These are phyloP conservation scores for Saturnispora gosingensis DNA, from an alignment of 805 yeast species.

Conservation along the genomic window DNA sequence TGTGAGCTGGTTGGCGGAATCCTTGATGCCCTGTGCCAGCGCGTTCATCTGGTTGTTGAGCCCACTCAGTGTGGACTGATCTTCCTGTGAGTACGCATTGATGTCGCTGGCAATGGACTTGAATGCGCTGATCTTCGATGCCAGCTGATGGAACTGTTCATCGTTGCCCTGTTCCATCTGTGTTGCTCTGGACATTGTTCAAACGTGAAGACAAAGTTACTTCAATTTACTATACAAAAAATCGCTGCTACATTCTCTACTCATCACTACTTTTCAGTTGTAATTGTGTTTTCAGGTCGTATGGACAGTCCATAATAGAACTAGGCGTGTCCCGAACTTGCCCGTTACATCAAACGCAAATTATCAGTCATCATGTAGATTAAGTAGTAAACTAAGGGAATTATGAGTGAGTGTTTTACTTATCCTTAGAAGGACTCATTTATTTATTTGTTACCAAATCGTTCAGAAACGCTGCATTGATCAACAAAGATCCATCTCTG, in stretches of 20 bases:
- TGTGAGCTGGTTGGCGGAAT: slow-evolving; percentile 42
- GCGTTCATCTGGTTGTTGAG: slow-evolving; percentile 43
- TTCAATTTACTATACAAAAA: neutral
- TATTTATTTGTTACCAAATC: neutral
- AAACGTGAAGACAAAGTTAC: neutral
- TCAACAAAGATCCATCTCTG: neutral
- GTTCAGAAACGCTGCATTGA: neutral
- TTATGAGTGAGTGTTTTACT: neutral
- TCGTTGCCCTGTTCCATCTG: slow-evolving; percentile 43
- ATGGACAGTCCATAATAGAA: slow-evolving; percentile 20
- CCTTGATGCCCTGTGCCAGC: slow-evolving; percentile 39
- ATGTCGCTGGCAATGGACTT: slow-evolving; percentile 62
- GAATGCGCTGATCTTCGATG: slow-evolving; percentile 55
- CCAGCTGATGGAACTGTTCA: slow-evolving; percentile 49
- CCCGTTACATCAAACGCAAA: slow-evolving; percentile 29
- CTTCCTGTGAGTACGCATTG: slow-evolving; percentile 52
- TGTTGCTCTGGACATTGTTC: slow-evolving; percentile 23
- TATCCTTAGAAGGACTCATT: too few species aligned
- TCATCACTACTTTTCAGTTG: slow-evolving; percentile 10
- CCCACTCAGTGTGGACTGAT: slow-evolving; percentile 31
- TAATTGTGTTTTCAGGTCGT: slow-evolving; percentile 29
- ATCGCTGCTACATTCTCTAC: neutral
- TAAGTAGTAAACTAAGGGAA: neutral
- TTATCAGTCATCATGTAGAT: slow-evolving; percentile 25
- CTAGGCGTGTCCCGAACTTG: slow-evolving; percentile 27